Evolutionary conservation across 176 grass and related monocot genomes (phyloP).

Genomic region (Oryza punctata): DNA sequence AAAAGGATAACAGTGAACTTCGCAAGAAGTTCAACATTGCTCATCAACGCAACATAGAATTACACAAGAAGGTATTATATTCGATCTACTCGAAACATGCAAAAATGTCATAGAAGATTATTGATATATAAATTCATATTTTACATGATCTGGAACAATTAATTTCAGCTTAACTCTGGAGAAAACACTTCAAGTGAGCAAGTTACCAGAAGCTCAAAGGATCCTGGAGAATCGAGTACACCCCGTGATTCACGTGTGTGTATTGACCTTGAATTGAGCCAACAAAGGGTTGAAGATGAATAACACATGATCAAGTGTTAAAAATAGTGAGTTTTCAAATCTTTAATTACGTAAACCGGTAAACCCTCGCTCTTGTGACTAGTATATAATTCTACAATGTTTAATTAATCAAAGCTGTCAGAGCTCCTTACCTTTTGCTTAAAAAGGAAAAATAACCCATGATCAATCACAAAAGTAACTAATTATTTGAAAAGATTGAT

Average conservation of each 20-base stretch:
- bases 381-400: not conserved
- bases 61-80: constrained; percentile 28
- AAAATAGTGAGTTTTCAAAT: not conserved
- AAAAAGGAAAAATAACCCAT: too few relatives aligned
- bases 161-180: constrained; percentile 7
- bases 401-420: not conserved
- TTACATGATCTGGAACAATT: not conserved
- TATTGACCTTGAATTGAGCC: constrained; percentile 22
- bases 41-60: constrained; percentile 15
- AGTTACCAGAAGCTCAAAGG: constrained; percentile 15
- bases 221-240: not conserved
- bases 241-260: not conserved
- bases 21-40: constrained; percentile 23
- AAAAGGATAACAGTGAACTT: constrained; percentile 30
- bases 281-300: not conserved
- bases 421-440: too few relatives aligned
- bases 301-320: not conserved
- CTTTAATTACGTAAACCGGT: too few relatives aligned
- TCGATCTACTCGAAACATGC: not conserved
- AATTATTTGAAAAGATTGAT: too few relatives aligned
- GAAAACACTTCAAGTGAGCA: not conserved
- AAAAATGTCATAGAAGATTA: not conserved
- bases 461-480: too few relatives aligned
- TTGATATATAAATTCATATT: not conserved
- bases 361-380: too few relatives aligned